phyloP scores from a whole-genome alignment of 306 rosid genomes.

The Gillenia trifoliata region DNA sequence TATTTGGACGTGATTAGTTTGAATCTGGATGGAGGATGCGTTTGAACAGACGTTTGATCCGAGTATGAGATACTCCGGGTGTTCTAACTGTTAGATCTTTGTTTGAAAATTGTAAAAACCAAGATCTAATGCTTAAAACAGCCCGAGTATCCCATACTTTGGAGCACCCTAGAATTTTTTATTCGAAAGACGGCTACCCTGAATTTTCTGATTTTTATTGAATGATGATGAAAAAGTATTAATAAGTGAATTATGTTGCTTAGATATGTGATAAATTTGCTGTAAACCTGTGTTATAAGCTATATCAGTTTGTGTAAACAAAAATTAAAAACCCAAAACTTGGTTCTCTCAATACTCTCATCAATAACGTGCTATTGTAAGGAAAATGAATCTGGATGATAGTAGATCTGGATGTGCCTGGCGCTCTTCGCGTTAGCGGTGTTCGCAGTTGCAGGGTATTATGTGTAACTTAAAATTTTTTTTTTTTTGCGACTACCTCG shows the following conservation, averaged over 20 bases:
- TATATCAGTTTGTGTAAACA: neutral
- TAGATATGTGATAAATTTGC: slow-evolving; percentile 1
- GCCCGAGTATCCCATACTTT: neutral
- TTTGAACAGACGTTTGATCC: neutral
- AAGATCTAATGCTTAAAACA: neutral
- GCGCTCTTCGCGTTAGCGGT: neutral
- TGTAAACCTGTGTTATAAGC: slow-evolving; percentile 5
- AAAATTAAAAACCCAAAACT: neutral
- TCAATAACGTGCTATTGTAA: neutral
- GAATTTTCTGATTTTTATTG: neutral
- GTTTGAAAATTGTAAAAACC: neutral
- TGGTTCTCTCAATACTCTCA: neutral
- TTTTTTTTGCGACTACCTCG: neutral
- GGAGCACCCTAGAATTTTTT: neutral
- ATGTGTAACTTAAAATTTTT: neutral
- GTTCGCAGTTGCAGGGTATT: neutral
- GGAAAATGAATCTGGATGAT: neutral
- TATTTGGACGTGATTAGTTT: neutral
- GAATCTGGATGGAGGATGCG: neutral
- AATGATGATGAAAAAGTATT: neutral
- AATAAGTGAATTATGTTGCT: neutral
- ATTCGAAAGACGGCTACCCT: neutral
- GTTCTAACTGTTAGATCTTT: neutral
- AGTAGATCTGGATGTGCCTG: neutral
- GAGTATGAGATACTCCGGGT: neutral